Evolutionary conservation across 768 basidiomycete genomes (phyloP), one percentile per base, ranked within the genome.

Genomic region (Tylopilus rubrobrunneus): DNA sequence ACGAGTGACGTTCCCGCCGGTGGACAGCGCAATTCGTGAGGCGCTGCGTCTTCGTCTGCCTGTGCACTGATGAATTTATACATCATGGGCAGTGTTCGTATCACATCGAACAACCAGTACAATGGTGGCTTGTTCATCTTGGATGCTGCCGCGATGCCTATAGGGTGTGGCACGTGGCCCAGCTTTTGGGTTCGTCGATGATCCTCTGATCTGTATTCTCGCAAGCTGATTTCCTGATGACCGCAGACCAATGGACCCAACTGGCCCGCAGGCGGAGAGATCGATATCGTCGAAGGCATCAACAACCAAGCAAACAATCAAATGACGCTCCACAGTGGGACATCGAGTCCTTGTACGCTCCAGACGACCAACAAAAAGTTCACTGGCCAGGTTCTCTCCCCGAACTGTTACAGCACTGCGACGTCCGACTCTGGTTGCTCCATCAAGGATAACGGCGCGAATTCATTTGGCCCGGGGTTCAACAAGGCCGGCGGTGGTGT

Each of bases 201-300:
- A 9, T 12, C 9, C 7, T 41, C 3, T 29, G 7, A n/a, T 37
- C 34, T 19, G 12, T 7, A 25, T 21, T 3, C 15, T 21, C 19
- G 19, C 7, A 7, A 12, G 12, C 51, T 62, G 9, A 50, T 25
- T 21, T 27, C n/a, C 12, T 27, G 15, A 34, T 9, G 31, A 44
- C 5, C 12, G 21, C 48, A 73, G 72, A 72, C 76, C 7, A 70
- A 76, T 37, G 82, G 83, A 7, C 77, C 79, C 0, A 65, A 77
- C 45, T 85, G 82, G 83, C 82, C 82, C 3, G 8, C 29, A 21
- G 69, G 54, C 25, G 83, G 82, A 56, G 87, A 89, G 68, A 84
- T 88, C 51, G 89, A 91, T 61, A 79, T 88, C 47, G 66, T 90
- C 10, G 89, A 92, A 65, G 85, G 86, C 14, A 80, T 89, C 51